Evolutionary conservation across 1,284 basidiomycete species (phyloP), one percentile per base, ranked within the genome.

Genomic region (Puccinia horiana): DNA sequence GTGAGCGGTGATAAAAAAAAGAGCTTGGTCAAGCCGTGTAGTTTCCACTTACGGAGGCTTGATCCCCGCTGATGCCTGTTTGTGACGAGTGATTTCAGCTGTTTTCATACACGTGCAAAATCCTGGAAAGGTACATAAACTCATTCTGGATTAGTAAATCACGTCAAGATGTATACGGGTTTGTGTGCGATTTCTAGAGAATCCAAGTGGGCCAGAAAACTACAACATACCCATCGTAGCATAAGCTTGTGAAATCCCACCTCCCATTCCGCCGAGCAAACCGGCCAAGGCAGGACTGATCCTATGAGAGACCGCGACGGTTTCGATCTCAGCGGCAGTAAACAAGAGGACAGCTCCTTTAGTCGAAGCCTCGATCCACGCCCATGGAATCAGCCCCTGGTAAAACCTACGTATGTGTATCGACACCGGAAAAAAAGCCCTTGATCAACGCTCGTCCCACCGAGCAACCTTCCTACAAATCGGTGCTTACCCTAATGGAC

Each of bases 101-200:
- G 95, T 96, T 88, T 97, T 97, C 95, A 96, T 96, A 87, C 94
- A 96, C 65, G 96, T 98, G 88, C 94, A 97, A 90, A 98, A 95
- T 85, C 95, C 94, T 96, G 83, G 29, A 26, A 14, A 42, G 72
- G 44, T 54, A 56, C 35, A 32, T 70, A 32, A 16, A n/a, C 3
- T 40, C 18, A 40, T 56, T 14, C 26, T 35, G n/a, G 56, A 35
- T 63, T 14, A 76, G 56, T 61, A 2, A 44, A 4, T 26, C 20
- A 29, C 18, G 4, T 40, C 26, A 58, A 2, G 26, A 58, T 23
- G 5, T n/a, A 11, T 58, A 8, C 29, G 32, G 6, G 32, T 63
- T 63, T 35, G 12, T 11, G 12, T 16, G 14, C 20, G 16, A 29
- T 32, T 70, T 40, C 42, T 42, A 11, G 14, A 37, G 2, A 49